Evolutionary conservation across 768 basidiomycete genomes (phyloP), one percentile per base, ranked within the genome.

Genomic region (Rhizopogon sp.): DNA sequence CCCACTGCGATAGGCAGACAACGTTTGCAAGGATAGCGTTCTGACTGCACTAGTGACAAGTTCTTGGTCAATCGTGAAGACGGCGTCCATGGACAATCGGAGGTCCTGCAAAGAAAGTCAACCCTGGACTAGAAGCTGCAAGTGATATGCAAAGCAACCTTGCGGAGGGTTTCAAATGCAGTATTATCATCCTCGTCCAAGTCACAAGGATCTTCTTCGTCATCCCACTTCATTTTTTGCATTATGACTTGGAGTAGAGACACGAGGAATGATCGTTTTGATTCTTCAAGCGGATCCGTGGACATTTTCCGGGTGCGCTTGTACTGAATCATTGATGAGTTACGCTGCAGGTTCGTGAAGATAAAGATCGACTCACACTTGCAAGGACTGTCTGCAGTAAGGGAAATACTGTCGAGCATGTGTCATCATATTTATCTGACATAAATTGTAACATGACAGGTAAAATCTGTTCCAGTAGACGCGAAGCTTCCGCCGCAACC

Each of bases 181-280:
- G 81, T 81, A 56, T 81, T 78, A 58, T 93, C 91, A 43, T 98
- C 96, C 51, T 94, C 93, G 54, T 98, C 96, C 43, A 84, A 79
- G 62, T 96, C 93, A 25, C 85, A 83, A 44, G 80, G 85, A 66
- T 86, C 88, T 20, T 85, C 85, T 54, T 82, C 86, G 70, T 78
- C 84, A 46, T 87, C 87, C 92, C 94, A 99, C 65, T 90, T 92
- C 81, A 98, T 79, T 72, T 98, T 97, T 52, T 80, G 76, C 43
- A 98, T 72, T 25, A 92, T 79, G 43, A 93, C 87, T 61, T 86
- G 76, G 3, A 98, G 76, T 5, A 97, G 73, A 2, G 86, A 85
- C 3, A 76, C 74, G 28, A 99, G 78, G 76, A 98, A 98, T 6
- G 84, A 74, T 20, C 85, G 81, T 67, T 85, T 85, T 39, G 79